Conservation (phyloP, 176 grass and related monocot species). For the Hordeum vulgare region MorexV3_pseudomolecules_assembly NC_058521.1:9066276-9066775, state of each 20-base stretch:
- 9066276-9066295: neutral
- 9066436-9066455: neutral
- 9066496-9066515: neutral
- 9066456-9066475: neutral
- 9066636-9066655: slow-evolving; percentile 49
- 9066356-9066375: neutral
- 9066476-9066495: neutral
- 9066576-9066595: neutral
- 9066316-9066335: neutral
- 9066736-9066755: neutral
- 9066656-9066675: slow-evolving; percentile 56
- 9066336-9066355: neutral
- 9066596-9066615: slow-evolving; percentile 23
- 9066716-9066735: neutral
- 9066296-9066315: neutral
- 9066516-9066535: neutral
- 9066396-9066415: neutral
- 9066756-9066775: slow-evolving; percentile 22
- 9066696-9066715: neutral
- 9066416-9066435: neutral
- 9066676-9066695: slow-evolving; percentile 82
- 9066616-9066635: slow-evolving; percentile 93
- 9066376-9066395: neutral
- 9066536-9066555: neutral
- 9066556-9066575: neutral